phyloP scores from a whole-genome alignment of 306 rosid species.

The Lupinus albus region DNA sequence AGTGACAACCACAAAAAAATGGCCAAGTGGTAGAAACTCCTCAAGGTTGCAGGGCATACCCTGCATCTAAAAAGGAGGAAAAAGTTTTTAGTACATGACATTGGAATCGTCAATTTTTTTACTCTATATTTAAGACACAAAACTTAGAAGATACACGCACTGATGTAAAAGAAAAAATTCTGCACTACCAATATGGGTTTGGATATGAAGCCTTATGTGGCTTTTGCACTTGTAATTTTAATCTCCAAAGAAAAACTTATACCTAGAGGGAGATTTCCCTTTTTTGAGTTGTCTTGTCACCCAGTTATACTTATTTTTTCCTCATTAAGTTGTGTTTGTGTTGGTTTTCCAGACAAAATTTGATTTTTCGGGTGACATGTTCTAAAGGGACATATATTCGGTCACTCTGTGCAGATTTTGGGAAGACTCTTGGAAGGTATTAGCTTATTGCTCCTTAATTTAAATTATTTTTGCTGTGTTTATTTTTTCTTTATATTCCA shows the following conservation, averaged over 20 bases:
- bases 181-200: not conserved
- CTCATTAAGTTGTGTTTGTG: slow-evolving; percentile 25
- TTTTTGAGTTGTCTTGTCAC: slow-evolving; percentile 9
- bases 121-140: not conserved
- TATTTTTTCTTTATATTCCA: not conserved
- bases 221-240: slow-evolving; percentile 19
- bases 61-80: not conserved
- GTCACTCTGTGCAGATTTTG: slow-evolving; percentile 90
- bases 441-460: slow-evolving; percentile 15
- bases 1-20: not conserved
- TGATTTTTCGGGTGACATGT: slow-evolving; percentile 83
- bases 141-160: not conserved
- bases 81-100: not conserved
- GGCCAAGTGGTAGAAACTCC: slow-evolving; percentile 24
- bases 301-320: slow-evolving; percentile 12
- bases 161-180: too few relatives aligned
- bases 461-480: not conserved
- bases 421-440: slow-evolving; percentile 95
- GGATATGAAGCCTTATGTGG: slow-evolving; percentile 6
- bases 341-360: slow-evolving; percentile 74
- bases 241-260: slow-evolving; percentile 19
- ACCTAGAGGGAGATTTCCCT: slow-evolving; percentile 19
- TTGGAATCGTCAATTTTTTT: slow-evolving; percentile 4
- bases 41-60: slow-evolving; percentile 9
- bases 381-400: slow-evolving; percentile 95